Evolutionary conservation across 2,329 filamentous ascomycete genomes (phyloP).

Genomic region (Xylariomycetidae sp.): DNA sequence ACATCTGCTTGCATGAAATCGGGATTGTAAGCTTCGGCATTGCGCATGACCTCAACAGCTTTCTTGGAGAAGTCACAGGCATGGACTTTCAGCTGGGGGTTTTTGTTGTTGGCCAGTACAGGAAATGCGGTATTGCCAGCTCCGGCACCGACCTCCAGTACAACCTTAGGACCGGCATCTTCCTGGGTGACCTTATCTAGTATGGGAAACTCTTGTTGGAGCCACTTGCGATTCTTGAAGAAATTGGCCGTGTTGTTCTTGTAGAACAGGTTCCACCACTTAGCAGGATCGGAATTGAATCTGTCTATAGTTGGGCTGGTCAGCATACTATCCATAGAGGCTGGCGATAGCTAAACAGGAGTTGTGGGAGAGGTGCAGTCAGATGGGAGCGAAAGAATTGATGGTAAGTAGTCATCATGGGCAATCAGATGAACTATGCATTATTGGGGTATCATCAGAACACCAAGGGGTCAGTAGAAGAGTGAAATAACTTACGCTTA

Average conservation of each 20-base stretch:
- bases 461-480: slow-evolving; percentile 14
- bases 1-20: slow-evolving; percentile 80
- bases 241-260: slow-evolving; percentile 97
- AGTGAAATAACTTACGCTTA: slow-evolving; percentile 54
- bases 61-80: slow-evolving; percentile 96
- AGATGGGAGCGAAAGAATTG: slow-evolving; percentile 73
- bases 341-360: no score
- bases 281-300: slow-evolving; percentile 86
- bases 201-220: slow-evolving; percentile 91
- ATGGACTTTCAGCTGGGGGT: slow-evolving; percentile 76
- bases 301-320: slow-evolving; percentile 50
- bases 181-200: slow-evolving; percentile 69
- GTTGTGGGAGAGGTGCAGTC: slow-evolving; percentile 34
- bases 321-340: no score
- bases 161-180: slow-evolving; percentile 62
- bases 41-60: slow-evolving; percentile 88
- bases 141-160: slow-evolving; percentile 91
- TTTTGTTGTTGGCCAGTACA: slow-evolving; percentile 77
- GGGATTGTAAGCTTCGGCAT: slow-evolving; percentile 69
- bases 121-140: slow-evolving; percentile 97
- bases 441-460: slow-evolving; percentile 53
- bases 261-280: slow-evolving; percentile 98
- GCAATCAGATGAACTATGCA: slow-evolving; percentile 69
- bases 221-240: slow-evolving; percentile 98
- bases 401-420: slow-evolving; percentile 57